Conservation (phyloP, 768 basidiomycete species). For the Clitopilus passeckerianus region DNA sequence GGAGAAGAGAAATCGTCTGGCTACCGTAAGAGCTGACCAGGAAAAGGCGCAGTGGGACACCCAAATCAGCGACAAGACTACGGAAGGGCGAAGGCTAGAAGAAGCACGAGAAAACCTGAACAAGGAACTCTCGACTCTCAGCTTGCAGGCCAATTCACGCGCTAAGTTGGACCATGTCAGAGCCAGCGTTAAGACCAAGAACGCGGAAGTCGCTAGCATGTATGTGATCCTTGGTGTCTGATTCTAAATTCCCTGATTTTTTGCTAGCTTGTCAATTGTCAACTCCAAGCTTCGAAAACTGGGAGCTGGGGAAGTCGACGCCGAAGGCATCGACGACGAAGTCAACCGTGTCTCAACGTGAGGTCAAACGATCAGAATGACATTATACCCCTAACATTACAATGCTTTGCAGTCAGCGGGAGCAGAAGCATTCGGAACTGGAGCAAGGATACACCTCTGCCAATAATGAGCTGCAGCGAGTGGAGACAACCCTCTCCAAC, state of each 20-base stretch:
- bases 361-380: conserved; percentile 10
- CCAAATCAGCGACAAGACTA: conserved; percentile 47
- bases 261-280: conserved; percentile 56
- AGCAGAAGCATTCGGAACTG: conserved; percentile 49
- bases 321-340: conserved; percentile 72
- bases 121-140: conserved; percentile 64
- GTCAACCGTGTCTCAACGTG: conserved; percentile 57
- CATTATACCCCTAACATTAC: too few species aligned
- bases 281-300: conserved; percentile 61
- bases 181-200: conserved; percentile 59
- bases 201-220: conserved; percentile 63
- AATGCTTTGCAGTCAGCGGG: conserved; percentile 51
- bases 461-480: conserved; percentile 55
- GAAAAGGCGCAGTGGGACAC: conserved; percentile 60
- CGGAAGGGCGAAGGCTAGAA: conserved; percentile 57
- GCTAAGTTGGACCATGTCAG: conserved; percentile 76
- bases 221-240: conserved; percentile 36
- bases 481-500: conserved; percentile 58
- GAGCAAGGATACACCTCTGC: conserved; percentile 39
- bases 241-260: background rate
- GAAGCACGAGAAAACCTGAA: conserved; percentile 66
- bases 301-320: conserved; percentile 49
- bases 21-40: conserved; percentile 57
- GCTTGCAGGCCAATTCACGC: conserved; percentile 73
- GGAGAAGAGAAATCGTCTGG: conserved; percentile 58